Evolutionary conservation across 805 yeast genomes (phyloP).

Genomic region (Wickerhamomyces sydowiorum): DNA sequence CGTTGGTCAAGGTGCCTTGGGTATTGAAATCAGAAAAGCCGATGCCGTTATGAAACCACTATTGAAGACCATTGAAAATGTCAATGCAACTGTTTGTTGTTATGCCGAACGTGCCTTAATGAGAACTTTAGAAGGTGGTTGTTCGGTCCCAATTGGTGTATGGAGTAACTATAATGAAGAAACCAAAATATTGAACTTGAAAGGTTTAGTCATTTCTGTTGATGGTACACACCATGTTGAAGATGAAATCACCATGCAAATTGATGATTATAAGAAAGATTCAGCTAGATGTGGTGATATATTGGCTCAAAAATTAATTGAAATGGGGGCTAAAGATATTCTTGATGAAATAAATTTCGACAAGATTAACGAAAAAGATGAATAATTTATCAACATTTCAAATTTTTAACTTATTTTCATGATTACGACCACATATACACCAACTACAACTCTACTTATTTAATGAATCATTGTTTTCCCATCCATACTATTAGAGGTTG

Average conservation of each 20-base stretch:
- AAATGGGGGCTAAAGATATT: constrained; percentile 77
- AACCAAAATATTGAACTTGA: constrained; percentile 43
- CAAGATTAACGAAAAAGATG: constrained; percentile 37
- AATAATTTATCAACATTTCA: constrained; percentile 17
- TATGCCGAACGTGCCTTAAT: constrained; percentile 83
- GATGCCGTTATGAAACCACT: constrained; percentile 56
- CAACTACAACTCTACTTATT: neutral
- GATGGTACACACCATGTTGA: constrained; percentile 75
- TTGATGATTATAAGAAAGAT: constrained; percentile 43
- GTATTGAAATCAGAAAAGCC: constrained; percentile 76
- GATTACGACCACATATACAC: neutral
- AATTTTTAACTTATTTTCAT: neutral
- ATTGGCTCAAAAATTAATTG: constrained; percentile 62
- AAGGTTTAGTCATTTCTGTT: constrained; percentile 75
- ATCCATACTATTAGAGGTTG: too few species aligned
- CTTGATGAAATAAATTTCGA: constrained; percentile 75
- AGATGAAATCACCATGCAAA: constrained; percentile 31
- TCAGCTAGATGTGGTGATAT: constrained; percentile 65
- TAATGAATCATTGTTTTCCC: neutral
- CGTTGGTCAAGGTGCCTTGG: constrained; percentile 98
- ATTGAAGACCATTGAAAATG: constrained; percentile 60
- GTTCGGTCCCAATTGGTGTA: constrained; percentile 96
- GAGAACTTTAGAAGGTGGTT: constrained; percentile 92
- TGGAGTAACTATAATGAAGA: constrained; percentile 47
- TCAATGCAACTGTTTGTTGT: constrained; percentile 66